A percentile compares a stretch with the other conserved stretches of the same genome.
phyloP scores from a whole-genome alignment of 192 early-diverging fungal species.

The Coemansia sp. region DNA sequence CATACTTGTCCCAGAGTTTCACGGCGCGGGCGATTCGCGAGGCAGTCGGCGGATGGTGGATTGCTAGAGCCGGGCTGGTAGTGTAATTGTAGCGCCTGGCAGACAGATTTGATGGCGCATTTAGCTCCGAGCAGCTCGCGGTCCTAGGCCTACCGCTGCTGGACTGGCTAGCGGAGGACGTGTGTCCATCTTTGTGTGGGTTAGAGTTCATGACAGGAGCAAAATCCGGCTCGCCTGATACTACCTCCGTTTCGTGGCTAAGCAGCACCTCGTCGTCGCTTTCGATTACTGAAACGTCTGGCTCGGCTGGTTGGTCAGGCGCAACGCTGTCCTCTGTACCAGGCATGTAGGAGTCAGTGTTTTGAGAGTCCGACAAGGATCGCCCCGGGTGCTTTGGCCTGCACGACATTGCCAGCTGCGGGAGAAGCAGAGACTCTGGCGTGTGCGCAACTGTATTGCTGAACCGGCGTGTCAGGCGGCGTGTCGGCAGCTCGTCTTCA shows the following conservation, averaged over 20 bases:
- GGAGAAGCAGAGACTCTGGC: conserved; percentile 22
- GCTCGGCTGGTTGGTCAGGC: neutral
- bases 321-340: too few relatives aligned
- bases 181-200: too few relatives aligned
- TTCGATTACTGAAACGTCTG: neutral
- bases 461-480: conserved; percentile 10
- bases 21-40: conserved; percentile 6
- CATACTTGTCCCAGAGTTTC: conserved; percentile 47
- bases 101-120: neutral
- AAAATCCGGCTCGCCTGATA: neutral
- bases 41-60: neutral
- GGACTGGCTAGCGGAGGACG: neutral
- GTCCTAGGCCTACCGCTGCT: neutral
- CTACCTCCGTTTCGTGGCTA: neutral
- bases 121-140: neutral
- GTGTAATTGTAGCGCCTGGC: neutral
- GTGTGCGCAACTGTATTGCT: neutral
- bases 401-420: neutral
- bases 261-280: conserved; percentile 1
- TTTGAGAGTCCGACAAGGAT: neutral
- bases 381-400: neutral
- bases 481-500: conserved; percentile 35
- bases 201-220: neutral
- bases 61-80: neutral
- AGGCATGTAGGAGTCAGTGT: neutral